Base-by-base conservation (phyloP, 2,329 filamentous ascomycete genomes). In the Monosporascus sp. region DNA sequence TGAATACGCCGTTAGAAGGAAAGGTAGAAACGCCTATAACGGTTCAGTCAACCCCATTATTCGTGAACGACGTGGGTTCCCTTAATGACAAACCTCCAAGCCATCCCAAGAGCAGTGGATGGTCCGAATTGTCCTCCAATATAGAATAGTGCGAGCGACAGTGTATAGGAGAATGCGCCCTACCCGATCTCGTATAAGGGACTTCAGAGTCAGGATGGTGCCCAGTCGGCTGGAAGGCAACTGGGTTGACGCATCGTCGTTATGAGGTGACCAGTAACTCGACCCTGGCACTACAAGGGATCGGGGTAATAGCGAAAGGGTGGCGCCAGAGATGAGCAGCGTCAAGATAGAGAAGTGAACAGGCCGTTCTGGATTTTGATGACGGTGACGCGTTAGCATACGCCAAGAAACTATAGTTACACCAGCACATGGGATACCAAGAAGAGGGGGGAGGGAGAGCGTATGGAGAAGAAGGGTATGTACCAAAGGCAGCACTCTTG, bases 51-150 rank as follows among this genome's bases (percentile, higher is more conserved):
- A 5, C 9, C 22, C 46, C 50, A 41, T 5, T 41, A 14, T 17
- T 11, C 38, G 7, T 31, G 44, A 47, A n/a, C 7, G 9, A 18
- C n/a, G 36, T n/a, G 24, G 20, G 20, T 15, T 38, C 14, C 5
- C 20, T 49, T 18, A 18, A 36, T 18, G 17, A 60, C 65, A 31
- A 56, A 71, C 69, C 58, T 69, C 61, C 39, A 70, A 54, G 15
- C 68, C 69, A 38, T 66, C 62, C 58, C 60, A 68, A 39, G 67
- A 70, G 55, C 60, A 70, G 54, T 66, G 68, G 7, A 69, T 64
- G 2, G 64, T 67, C 8, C 67, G 62, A 20, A 65, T 64, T 5
- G 62, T 58, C 31, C 60, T 59, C 68, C 68, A 70, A 49, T 65
- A 64, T 7, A 69, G 51, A 15, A 69, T 31, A 2, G 61, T 64